Evolutionary conservation across 192 early-diverging fungal genomes (phyloP).

Genomic region (Coemansia sp.): DNA sequence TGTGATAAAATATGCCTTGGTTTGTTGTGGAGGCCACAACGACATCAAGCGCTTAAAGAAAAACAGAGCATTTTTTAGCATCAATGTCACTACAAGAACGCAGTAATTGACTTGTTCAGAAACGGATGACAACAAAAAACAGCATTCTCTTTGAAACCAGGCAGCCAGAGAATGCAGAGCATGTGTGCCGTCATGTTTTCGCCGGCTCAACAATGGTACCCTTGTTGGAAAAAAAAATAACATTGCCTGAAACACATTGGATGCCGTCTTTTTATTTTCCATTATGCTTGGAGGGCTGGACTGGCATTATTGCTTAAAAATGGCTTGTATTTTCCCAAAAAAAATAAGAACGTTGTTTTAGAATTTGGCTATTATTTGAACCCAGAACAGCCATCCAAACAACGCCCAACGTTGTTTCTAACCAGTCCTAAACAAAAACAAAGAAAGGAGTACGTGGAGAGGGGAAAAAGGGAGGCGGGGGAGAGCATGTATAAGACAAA

Average conservation of each 20-base stretch:
- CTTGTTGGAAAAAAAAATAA: no score
- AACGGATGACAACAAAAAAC: not conserved
- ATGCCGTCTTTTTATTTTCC: not conserved
- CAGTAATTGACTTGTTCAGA: not conserved
- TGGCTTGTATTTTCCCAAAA: not conserved
- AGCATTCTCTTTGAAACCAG: no score
- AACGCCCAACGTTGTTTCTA: no score
- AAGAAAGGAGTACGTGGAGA: not conserved
- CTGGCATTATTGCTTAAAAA: not conserved
- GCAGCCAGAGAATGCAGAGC: no score
- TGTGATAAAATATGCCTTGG: no score
- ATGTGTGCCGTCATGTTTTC: no score
- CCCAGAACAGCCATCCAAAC: not conserved
- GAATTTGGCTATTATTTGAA: not conserved
- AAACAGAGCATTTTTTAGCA: not conserved
- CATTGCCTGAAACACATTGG: no score
- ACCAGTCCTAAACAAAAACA: conserved; percentile 1
- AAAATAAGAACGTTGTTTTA: not conserved
- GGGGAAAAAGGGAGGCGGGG: not conserved
- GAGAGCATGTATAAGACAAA: not conserved
- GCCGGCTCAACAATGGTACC: no score
- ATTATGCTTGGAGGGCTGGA: not conserved
- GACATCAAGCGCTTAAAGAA: not conserved
- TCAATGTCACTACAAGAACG: not conserved
- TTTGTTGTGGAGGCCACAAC: not conserved